Conservation (phyloP, 2,329 filamentous ascomycete species). For the Pezicula radicicola region DNA sequence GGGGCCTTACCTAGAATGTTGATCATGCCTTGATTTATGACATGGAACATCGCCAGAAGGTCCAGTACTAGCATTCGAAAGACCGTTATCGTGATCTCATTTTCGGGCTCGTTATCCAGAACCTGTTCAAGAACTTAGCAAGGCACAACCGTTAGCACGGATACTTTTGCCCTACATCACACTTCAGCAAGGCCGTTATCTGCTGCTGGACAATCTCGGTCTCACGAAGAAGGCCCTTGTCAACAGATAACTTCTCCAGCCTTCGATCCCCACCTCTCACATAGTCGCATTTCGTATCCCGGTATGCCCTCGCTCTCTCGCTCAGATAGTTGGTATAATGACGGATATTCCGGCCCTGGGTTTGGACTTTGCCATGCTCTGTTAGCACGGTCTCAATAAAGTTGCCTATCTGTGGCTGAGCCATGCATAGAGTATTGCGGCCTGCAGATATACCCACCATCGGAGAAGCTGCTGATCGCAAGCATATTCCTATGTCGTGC, state of each 20-base stretch:
- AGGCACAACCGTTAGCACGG: not conserved
- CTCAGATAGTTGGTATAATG: conserved; percentile 86
- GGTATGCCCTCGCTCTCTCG: conserved; percentile 77
- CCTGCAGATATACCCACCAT: conserved; percentile 59
- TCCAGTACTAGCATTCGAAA: conserved; percentile 91
- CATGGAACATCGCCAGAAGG: conserved; percentile 84
- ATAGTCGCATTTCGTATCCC: conserved; percentile 84
- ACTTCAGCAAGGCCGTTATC: conserved; percentile 80
- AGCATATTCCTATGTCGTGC: conserved; percentile 79
- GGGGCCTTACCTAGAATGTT: conserved; percentile 77
- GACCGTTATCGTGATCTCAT: conserved; percentile 93
- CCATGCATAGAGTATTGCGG: conserved; percentile 5
- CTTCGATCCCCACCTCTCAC: conserved; percentile 79
- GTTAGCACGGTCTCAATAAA: conserved; percentile 33
- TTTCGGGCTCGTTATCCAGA: conserved; percentile 83
- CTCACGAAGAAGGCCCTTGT: conserved; percentile 89
- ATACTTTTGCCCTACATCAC: conserved; percentile 66
- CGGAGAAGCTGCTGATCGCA: conserved; percentile 86
- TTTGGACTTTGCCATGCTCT: conserved; percentile 64
- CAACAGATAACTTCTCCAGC: conserved; percentile 80
- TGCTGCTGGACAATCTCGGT: conserved; percentile 89
- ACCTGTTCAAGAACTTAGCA: conserved; percentile 49
- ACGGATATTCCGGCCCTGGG: conserved; percentile 90
- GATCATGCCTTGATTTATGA: conserved; percentile 95
- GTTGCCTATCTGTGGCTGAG: conserved; percentile 12